Percentiles rank a stretch among this genome's conserved stretches.
phyloP scores from a whole-genome alignment of 148 eudicot genomes.

The Amaranthus palmeri region DNA sequence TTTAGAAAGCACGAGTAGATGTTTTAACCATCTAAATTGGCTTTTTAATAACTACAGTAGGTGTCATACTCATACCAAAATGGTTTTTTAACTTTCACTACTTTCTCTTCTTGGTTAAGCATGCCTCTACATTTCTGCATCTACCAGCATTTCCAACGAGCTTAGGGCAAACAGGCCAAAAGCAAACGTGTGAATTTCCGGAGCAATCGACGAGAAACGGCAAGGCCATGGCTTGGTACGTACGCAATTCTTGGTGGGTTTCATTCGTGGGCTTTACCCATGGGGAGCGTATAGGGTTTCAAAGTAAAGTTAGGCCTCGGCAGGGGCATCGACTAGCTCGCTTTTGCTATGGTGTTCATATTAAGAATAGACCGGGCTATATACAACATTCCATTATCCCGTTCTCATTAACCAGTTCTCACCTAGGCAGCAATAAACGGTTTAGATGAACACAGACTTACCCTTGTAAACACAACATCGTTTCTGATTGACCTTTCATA shows the following conservation, averaged over 20 bases:
- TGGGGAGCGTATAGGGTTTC: slow-evolving; percentile 52
- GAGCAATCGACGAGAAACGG: slow-evolving; percentile 78
- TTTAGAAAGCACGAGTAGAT: too few relatives aligned
- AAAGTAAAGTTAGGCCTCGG: slow-evolving; percentile 56
- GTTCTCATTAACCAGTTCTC: too few relatives aligned
- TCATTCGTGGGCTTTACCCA: slow-evolving; percentile 63
- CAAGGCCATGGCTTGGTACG: slow-evolving; percentile 61
- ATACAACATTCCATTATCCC: too few relatives aligned
- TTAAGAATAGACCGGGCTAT: slow-evolving; percentile 53
- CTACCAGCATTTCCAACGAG: slow-evolving; percentile 73
- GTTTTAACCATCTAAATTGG: too few relatives aligned
- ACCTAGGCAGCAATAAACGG: too few relatives aligned
- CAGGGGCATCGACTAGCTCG: slow-evolving; percentile 49
- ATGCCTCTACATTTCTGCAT: slow-evolving; percentile 65
- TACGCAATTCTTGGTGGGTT: slow-evolving; percentile 72
- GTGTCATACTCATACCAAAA: too few relatives aligned
- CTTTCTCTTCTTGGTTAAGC: slow-evolving; percentile 64
- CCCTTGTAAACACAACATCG: too few relatives aligned
- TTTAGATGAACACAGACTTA: too few relatives aligned
- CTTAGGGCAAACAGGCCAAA: slow-evolving; percentile 56
- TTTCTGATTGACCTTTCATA: neutral
- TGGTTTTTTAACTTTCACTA: slow-evolving; percentile 59
- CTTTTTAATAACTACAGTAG: too few relatives aligned
- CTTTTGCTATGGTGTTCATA: slow-evolving; percentile 49
- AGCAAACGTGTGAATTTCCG: slow-evolving; percentile 60